Evolutionary conservation across 1,284 basidiomycete genomes (phyloP), one percentile per base, ranked within the genome.

Genomic region (Volvariella volvacea): DNA sequence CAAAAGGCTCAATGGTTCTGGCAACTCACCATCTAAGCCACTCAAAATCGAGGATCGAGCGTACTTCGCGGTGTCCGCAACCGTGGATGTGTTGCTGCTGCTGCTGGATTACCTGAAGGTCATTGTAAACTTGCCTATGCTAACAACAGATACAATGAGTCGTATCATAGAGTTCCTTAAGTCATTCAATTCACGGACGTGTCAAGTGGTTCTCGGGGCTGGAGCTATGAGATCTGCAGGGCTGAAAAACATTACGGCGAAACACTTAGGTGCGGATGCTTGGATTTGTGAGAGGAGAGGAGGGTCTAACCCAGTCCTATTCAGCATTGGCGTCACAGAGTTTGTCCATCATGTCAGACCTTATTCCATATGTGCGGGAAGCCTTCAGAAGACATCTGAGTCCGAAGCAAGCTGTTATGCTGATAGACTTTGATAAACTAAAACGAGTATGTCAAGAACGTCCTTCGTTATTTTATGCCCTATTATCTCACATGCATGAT

Each of bases 181-280:
- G 67, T 84, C 91, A 22, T 99, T 97, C 74, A 99, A 99, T 64
- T 99, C 96, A 34, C 74, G 95, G 50, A 97, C 92, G 1, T 99
- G 96, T 65, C 95, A 99, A 61, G 94, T 99, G 34, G 95, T 99
- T 1, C 74, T 99, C 1, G 95, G 95, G 4, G 95, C 96, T 1
- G 95, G 95, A 4, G 95, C 96, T 7, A 97, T 99, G 92, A 78
- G 94, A 33, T 95, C 92, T 10, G 95, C 95, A 1, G 95, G 95
- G 4, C 67, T 99, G 53, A 98, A 93, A 65, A 97, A 98, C 63
- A 99, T 99, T 60, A 98, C 95, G 0, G 95, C 96, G 22, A 97
- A 94, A 62, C 95, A 99, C 69, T 76, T 97, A 19, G 91, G 90
- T 92, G 48, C 43, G 76, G 64, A 15, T 33, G 43, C 20, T 33